Evolutionary conservation across 192 early-diverging fungal genomes (phyloP).

Genomic region (Spizellomyces sp.): DNA sequence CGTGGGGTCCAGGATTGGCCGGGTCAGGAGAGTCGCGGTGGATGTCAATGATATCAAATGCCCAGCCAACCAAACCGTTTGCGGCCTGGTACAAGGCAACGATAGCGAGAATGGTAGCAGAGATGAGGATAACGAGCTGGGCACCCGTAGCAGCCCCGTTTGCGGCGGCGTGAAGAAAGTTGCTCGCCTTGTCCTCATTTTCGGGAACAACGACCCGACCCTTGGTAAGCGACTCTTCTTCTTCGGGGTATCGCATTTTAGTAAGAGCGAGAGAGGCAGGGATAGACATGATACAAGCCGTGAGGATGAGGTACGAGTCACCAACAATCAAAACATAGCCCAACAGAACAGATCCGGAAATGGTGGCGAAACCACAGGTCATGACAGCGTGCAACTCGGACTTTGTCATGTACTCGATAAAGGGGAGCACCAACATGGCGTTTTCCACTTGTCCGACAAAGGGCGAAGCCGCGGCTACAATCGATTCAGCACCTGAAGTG

Average conservation of each 20-base stretch:
- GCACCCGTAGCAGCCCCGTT: constrained; percentile 84
- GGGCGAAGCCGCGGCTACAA: constrained; percentile 83
- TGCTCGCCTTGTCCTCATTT: constrained; percentile 64
- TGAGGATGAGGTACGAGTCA: constrained; percentile 68
- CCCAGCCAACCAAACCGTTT: constrained; percentile 73
- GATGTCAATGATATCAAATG: constrained; percentile 48
- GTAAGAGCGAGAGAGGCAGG: constrained; percentile 80
- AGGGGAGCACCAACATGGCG: constrained; percentile 79
- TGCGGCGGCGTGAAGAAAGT: constrained; percentile 77
- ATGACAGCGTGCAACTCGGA: constrained; percentile 87
- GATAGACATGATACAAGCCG: constrained; percentile 89
- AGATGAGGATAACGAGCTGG: constrained; percentile 72
- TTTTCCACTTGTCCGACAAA: constrained; percentile 85
- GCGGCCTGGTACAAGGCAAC: constrained; percentile 69
- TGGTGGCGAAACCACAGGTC: constrained; percentile 89
- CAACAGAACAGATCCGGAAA: constrained; percentile 77
- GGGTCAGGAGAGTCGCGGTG: constrained; percentile 52
- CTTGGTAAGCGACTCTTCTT: constrained; percentile 75
- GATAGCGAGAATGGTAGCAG: constrained; percentile 75
- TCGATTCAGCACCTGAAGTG: constrained; percentile 79
- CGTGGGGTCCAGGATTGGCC: constrained; percentile 51
- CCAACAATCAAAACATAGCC: constrained; percentile 73
- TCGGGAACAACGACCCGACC: constrained; percentile 65
- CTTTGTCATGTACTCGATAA: constrained; percentile 78
- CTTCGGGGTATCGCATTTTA: constrained; percentile 87